Evolutionary conservation across 805 yeast species (phyloP), one percentile per base, ranked within the genome.

Genomic region (Clavispora santaluciae): DNA sequence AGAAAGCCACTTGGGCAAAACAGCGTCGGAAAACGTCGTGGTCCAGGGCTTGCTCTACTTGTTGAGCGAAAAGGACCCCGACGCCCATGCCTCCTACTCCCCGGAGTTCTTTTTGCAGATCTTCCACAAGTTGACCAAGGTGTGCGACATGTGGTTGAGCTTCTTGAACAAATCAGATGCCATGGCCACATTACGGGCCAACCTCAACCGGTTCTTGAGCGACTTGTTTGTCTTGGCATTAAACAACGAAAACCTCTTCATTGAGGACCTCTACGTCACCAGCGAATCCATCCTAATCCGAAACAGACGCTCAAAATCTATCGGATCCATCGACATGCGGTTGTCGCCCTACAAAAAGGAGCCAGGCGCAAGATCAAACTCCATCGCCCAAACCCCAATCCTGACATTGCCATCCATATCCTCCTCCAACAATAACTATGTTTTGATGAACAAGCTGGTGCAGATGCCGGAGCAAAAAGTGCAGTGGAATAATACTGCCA

Each of bases 41-140:
- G 47, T 63, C 17, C 67, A 60, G 36, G 53, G 60, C 28, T 46
- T 63, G 21, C 40, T 63, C 12, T 57, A 54, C 39, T 38, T 63
- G 22, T 36, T 61, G 16, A 46, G 39, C 22, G 44, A 44, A 6
- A 33, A 50, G 11, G 40, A 43, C 18, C 29, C 39, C 11, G 46
- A 48, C 33, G 43, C 12, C 17, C 22, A 11, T 22, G 21, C 11
- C 5, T 16, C 15, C 11, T 31, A 36, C 28, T 41, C 41, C 4
- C 58, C 59, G 10, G 57, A 55, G 18, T 55, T 57, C 26, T 39
- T 42, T 26, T 54, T 59, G 36, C 49, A n/a, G 51, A 50, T 33
- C 46, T 57, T 34, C 36, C 24, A 35, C 12, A 39, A 46, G 11
- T 24, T 43, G 22, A 36, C 43, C 6, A 22, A 28, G n/a, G 39